phyloP scores from a whole-genome alignment of 306 rosid genomes.

The Heteromeles arbutifolia region DNA sequence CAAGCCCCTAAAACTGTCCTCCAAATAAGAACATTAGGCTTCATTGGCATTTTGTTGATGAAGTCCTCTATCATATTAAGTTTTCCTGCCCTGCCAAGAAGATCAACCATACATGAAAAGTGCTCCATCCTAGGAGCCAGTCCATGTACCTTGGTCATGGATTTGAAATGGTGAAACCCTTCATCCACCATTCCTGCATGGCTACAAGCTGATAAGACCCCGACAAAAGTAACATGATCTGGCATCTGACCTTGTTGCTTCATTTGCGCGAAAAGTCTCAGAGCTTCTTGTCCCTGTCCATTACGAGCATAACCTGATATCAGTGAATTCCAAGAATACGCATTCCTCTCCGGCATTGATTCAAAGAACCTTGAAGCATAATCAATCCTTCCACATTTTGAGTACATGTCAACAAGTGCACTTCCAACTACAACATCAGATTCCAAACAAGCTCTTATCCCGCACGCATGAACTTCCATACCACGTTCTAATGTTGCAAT shows the following conservation, averaged over 20 bases:
- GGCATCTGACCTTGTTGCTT: constrained; percentile 55
- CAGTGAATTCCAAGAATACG: constrained; percentile 92
- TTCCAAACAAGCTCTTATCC: constrained; percentile 70
- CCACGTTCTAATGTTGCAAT: constrained; percentile 82
- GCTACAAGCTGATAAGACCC: constrained; percentile 85
- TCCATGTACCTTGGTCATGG: constrained; percentile 53
- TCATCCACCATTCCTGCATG: constrained; percentile 79
- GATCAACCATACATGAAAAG: constrained; percentile 89
- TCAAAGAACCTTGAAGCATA: constrained; percentile 87
- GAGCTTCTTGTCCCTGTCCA: constrained; percentile 69
- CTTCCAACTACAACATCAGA: constrained; percentile 81
- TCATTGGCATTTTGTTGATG: constrained; percentile 62
- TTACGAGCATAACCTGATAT: constrained; percentile 87
- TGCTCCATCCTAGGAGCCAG: constrained; percentile 74
- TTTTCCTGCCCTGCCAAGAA: constrained; percentile 78
- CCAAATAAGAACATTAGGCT: constrained; percentile 80
- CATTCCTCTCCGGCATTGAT: constrained; percentile 64
- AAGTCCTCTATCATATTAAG: constrained; percentile 62
- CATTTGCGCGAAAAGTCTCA: constrained; percentile 63
- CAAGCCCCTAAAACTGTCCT: constrained; percentile 90
- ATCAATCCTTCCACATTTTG: constrained; percentile 82
- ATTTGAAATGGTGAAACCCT: constrained; percentile 63
- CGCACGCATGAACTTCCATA: constrained; percentile 87
- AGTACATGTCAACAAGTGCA: constrained; percentile 85
- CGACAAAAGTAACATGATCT: constrained; percentile 92